phyloP scores from a whole-genome alignment of 2,329 filamentous ascomycete species.

The Colletotrichum somersetense region DNA sequence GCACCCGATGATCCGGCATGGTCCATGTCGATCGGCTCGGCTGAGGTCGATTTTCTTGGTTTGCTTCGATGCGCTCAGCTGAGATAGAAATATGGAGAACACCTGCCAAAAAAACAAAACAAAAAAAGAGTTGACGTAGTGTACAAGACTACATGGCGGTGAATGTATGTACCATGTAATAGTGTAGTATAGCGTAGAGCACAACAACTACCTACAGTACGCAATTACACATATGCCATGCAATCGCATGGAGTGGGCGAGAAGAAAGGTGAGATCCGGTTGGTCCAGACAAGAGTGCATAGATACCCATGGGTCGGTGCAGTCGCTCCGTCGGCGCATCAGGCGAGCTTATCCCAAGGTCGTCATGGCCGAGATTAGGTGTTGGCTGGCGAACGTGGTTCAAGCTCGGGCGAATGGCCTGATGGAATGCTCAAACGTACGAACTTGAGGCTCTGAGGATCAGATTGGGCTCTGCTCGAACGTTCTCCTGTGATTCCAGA shows the following conservation, averaged over 20 bases:
- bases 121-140: neutral
- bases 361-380: slow-evolving; percentile 20
- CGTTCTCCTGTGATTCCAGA: slow-evolving; percentile 33
- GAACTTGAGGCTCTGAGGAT: slow-evolving; percentile 3
- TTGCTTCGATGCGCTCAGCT: slow-evolving; percentile 20
- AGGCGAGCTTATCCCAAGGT: slow-evolving; percentile 13
- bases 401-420: slow-evolving; percentile 39
- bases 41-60: slow-evolving; percentile 20
- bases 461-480: slow-evolving; percentile 15
- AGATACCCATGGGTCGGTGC: neutral
- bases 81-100: slow-evolving; percentile 6
- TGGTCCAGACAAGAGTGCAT: slow-evolving; percentile 8
- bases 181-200: neutral
- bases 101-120: neutral
- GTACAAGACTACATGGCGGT: too few species aligned
- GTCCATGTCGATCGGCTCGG: slow-evolving; percentile 20
- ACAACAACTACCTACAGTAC: neutral
- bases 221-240: neutral
- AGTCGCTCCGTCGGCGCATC: neutral
- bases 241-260: neutral
- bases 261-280: neutral
- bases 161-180: too few species aligned
- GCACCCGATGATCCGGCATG: slow-evolving; percentile 37
- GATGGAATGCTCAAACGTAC: slow-evolving; percentile 29
- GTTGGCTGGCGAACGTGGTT: slow-evolving; percentile 21